Conservation (phyloP, 2,329 filamentous ascomycete species). For the Dactylellina sp. region DNA sequence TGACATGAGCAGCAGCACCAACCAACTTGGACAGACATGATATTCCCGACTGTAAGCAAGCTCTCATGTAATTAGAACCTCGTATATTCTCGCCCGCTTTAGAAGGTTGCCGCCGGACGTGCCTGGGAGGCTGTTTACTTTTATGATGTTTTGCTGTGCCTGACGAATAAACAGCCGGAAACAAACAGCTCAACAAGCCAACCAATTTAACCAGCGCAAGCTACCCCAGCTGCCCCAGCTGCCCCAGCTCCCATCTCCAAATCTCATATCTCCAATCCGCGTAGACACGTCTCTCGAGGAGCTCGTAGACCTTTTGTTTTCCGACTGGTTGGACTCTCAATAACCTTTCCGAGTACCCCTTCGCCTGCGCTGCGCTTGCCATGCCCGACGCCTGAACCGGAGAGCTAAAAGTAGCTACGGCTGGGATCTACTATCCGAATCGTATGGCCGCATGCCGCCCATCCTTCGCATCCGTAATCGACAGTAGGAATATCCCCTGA, state of each 20-base stretch:
- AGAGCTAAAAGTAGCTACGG: not conserved
- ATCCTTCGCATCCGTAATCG: constrained; percentile 1
- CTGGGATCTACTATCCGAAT: constrained; percentile 5
- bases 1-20: too few species aligned
- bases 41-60: too few species aligned
- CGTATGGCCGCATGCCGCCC: not conserved
- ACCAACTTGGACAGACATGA: too few species aligned
- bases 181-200: constrained; percentile 35
- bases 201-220: constrained; percentile 13
- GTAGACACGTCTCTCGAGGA: constrained; percentile 23
- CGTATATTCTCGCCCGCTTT: constrained; percentile 11
- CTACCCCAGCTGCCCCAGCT: constrained; percentile 26
- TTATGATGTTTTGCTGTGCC: too few species aligned
- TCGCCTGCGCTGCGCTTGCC: not conserved
- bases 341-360: not conserved
- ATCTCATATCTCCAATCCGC: constrained; percentile 2
- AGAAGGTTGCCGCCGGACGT: not conserved
- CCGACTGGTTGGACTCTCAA: not conserved
- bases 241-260: constrained; percentile 1
- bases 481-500: not conserved
- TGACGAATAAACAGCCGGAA: not conserved
- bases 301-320: not conserved
- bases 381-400: not conserved
- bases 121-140: too few species aligned
- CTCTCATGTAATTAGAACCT: too few species aligned